Evolutionary conservation across 768 basidiomycete genomes (phyloP), one percentile per base, ranked within the genome.

Genomic region (Boletus eberwhitei): DNA sequence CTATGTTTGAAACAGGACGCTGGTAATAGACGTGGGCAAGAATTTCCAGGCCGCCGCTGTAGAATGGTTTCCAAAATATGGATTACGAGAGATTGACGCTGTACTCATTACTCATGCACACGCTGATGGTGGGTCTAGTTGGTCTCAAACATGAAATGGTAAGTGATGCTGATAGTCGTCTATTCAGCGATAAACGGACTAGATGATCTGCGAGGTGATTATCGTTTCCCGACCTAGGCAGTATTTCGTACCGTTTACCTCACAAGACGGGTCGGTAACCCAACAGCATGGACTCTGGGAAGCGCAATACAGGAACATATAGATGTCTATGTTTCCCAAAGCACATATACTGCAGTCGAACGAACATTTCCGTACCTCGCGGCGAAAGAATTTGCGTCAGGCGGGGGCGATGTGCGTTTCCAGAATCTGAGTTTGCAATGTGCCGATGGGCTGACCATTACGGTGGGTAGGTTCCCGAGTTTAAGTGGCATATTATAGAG

Each of bases 31-130:
- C 71, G 88, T 84, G 19, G 91, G 91, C 48, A 93, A 93, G 74
- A 91, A 85, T 53, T 93, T 93, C 69, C 83, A 84, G 64, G 74
- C 74, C 12, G 74, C 79, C 26, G 77, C 79, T 6, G 54, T 76
- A 34, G 77, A 82, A 61, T 79, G 77, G 76, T 84, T 85, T 63
- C 90, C 90, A 1, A 84, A 84, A 67, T 86, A 87, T 67, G 84
- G 83, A 4, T 72, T 96, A 40, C 76, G 92, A 61, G 73, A 76
- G 57, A 86, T 88, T 50, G 85, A 89, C 61, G 85, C 82, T 39
- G 77, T 96, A 11, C 74, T 97, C 16, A 82, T 96, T 39, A 94
- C 92, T 0, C 93, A 95, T 71, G 85, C 90, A 8, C 93, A 95
- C 72, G 88, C 90, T 36, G 90, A 92, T 71, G 89, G 82, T 80